Conservation (phyloP, 768 basidiomycete species). For the Coprinopsis strossmayeri region DNA sequence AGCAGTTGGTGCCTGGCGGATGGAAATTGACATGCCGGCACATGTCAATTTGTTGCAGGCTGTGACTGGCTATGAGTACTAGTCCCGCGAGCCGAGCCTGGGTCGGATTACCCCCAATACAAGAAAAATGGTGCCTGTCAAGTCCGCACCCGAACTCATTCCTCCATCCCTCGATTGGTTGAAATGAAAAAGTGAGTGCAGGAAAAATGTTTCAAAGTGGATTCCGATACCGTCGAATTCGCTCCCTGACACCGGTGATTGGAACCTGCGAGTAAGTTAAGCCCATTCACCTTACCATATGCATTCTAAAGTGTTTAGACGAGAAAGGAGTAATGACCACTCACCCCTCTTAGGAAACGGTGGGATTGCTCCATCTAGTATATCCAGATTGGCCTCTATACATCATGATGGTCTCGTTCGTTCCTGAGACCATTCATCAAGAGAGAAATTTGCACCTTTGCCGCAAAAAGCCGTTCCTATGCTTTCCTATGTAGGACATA, state of each 20-base stretch:
- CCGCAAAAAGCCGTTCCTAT: not conserved
- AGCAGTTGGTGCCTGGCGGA: slow-evolving; percentile 16
- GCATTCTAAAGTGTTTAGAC: not conserved
- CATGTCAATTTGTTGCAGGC: slow-evolving; percentile 9
- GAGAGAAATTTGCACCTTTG: not conserved
- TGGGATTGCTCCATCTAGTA: not conserved
- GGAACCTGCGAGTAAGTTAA: no score
- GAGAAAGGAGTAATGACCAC: slow-evolving; percentile 10
- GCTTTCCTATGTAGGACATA: no score
- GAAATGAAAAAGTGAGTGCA: not conserved
- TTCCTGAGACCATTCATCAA: slow-evolving; percentile 7
- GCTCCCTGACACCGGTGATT: no score
- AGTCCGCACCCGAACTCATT: slow-evolving; percentile 2
- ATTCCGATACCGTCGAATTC: not conserved
- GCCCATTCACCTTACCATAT: not conserved
- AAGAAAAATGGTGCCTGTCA: slow-evolving; percentile 2
- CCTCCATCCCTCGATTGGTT: not conserved
- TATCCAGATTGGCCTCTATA: not conserved
- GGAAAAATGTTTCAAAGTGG: not conserved
- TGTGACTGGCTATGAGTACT: slow-evolving; percentile 8
- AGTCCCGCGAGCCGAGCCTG: slow-evolving; percentile 10
- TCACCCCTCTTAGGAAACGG: not conserved
- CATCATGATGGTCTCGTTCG: not conserved
- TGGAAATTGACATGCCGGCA: slow-evolving; percentile 12
- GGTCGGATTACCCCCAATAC: slow-evolving; percentile 7